A percentile compares a stretch with the other conserved stretches of the same genome.
phyloP scores from a whole-genome alignment of 1,284 basidiomycete species.

The Cutaneotrichosporon cyanovorans region DNA sequence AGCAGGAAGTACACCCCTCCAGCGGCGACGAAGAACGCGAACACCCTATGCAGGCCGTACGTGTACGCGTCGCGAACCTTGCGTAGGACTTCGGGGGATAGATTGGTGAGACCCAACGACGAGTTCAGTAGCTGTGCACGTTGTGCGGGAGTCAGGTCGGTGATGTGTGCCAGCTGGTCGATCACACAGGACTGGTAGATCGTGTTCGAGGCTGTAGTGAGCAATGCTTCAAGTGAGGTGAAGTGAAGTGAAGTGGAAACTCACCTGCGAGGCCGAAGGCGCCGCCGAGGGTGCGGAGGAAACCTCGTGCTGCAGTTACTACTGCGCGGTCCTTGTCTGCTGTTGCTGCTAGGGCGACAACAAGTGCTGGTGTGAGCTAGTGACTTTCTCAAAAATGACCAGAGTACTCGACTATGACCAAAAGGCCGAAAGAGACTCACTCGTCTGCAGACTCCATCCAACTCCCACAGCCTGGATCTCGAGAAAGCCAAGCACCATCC shows the following conservation, averaged over 20 bases:
- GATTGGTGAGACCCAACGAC: not conserved
- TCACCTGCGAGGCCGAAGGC: slow-evolving; percentile 26
- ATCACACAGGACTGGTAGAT: slow-evolving; percentile 24
- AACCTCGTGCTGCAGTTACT: slow-evolving; percentile 26
- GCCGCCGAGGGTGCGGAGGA: slow-evolving; percentile 30
- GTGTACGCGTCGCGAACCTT: slow-evolving; percentile 17
- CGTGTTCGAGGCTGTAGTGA: slow-evolving; percentile 20
- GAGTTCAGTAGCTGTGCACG: slow-evolving; percentile 1
- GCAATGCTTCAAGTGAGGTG: not conserved
- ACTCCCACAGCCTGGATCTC: slow-evolving; percentile 23
- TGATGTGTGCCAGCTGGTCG: slow-evolving; percentile 4
- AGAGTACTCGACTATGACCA: not conserved
- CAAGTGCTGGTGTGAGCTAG: slow-evolving; percentile 13
- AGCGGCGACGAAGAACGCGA: slow-evolving; percentile 21
- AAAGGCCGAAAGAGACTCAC: slow-evolving; percentile 11
- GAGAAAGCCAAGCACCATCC: slow-evolving; percentile 16
- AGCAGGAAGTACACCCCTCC: slow-evolving; percentile 17
- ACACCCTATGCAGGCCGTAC: slow-evolving; percentile 22
- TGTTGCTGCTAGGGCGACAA: slow-evolving; percentile 23
- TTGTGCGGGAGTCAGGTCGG: slow-evolving; percentile 7
- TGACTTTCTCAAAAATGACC: not conserved
- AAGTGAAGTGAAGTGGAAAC: not conserved
- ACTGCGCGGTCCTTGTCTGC: slow-evolving; percentile 25
- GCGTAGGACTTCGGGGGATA: slow-evolving; percentile 4
- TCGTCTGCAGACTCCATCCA: slow-evolving; percentile 24